A percentile compares a stretch with the other conserved stretches of the same genome.
phyloP scores from a whole-genome alignment of 116 monocot species.

The Posidonia oceanica region DNA sequence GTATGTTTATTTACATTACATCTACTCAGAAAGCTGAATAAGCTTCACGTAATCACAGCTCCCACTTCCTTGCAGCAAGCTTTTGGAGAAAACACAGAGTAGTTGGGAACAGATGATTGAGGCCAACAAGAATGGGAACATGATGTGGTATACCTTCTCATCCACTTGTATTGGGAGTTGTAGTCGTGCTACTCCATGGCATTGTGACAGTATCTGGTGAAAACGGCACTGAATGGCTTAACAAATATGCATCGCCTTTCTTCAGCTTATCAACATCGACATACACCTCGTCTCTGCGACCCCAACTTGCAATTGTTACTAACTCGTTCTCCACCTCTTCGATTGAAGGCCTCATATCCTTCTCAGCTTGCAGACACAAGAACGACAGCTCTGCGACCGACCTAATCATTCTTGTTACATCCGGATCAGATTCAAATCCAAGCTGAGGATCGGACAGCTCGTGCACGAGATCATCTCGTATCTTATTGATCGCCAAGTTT shows the following conservation, averaged over 20 bases:
- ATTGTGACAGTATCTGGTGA: slow-evolving; percentile 34
- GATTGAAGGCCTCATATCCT: slow-evolving; percentile 62
- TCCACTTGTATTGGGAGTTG: slow-evolving; percentile 32
- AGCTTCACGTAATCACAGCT: no score
- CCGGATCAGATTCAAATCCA: slow-evolving; percentile 23
- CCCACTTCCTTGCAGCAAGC: no score
- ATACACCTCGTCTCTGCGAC: not conserved
- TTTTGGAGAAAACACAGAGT: no score
- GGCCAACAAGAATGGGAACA: no score
- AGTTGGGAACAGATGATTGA: no score
- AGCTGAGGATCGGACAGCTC: slow-evolving; percentile 45
- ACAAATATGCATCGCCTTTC: not conserved
- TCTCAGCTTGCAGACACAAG: slow-evolving; percentile 57
- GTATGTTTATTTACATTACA: no score
- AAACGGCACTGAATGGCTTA: slow-evolving; percentile 3
- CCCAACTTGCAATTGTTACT: not conserved
- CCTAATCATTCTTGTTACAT: slow-evolving; percentile 32
- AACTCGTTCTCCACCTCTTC: slow-evolving; percentile 33
- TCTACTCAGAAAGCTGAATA: no score
- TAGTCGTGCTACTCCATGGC: slow-evolving; percentile 35
- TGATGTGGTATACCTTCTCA: not conserved
- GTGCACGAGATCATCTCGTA: slow-evolving; percentile 29
- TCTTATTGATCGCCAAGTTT: slow-evolving; percentile 50
- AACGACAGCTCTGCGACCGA: slow-evolving; percentile 71
- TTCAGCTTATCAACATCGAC: slow-evolving; percentile 4